Base-by-base conservation (phyloP, 1,284 basidiomycete species). In the Naganishia liquefaciens region DNA sequence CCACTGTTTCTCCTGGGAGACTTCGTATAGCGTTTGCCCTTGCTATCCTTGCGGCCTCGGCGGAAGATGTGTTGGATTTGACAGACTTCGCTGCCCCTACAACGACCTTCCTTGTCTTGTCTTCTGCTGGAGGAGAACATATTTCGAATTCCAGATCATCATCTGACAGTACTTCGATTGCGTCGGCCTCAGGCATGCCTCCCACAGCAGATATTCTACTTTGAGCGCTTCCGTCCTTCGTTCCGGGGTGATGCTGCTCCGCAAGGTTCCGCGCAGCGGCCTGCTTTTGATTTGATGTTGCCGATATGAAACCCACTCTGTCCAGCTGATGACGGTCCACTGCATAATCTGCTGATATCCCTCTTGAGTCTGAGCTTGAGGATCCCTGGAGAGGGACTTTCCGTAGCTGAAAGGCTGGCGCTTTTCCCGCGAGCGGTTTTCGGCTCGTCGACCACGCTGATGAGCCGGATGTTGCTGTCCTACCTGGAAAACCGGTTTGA, bases 1-100 rank as follows among this genome's bases (percentile, higher is more conserved):
- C 57, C 13, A 40, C 42, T 10, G 46, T 7, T 0, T 23, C 19
- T 60, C 46, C 46, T 2, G 28, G 23, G 15, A 50, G 37, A 40
- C 57, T 46, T 9, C 57, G 46, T n/a, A 60, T 60, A 13, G 57
- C 57, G 37, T 60, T 60, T 7, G 57, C 57, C 27, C 57, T 50
- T 50, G 57, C 57, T 50, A 50, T 27, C 21, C 46, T 60, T 1
- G 57, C 57, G 28, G 57, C 47, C 40, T 60, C 57, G 15, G 33
- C 33, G 9, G 46, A 21, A 23, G 57, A 19, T 27, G 33, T 25
- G 13, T 15, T 49, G n/a, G 30, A 23, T n/a, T n/a, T 49, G 46
- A 15, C 44, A 10, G 42, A 5, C 4, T 21, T 25, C 23, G 37
- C 21, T 25, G 33, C 37, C 6, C 17, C 23, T n/a, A n/a, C 13